Base-by-base conservation (phyloP, 1,139 yeast species). In the Kluyveromyces sp. region DNA sequence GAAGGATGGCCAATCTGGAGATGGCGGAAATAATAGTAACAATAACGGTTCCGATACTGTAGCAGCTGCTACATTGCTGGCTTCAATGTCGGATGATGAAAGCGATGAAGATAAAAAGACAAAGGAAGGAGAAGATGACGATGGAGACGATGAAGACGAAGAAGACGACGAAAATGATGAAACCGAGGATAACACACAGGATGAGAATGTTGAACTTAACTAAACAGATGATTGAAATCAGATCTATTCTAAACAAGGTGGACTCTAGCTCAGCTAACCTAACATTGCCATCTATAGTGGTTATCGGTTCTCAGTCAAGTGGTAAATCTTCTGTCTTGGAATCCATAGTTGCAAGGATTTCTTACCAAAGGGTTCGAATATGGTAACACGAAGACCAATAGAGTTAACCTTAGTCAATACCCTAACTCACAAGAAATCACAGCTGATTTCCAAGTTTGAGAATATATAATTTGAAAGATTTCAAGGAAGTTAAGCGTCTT, bases 241-340 rank as follows among this genome's bases (percentile, higher is more conserved):
- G 97, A 60, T 78, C 82, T 45, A 76, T 92, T 41, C 71, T 94
- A 46, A 78, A 85, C 49, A 80, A 78, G 50, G 79, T 94, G 25
- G 95, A 89, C 59, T 83, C 84, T 50, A 68, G 75, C 0, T 71
- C 83, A 4, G 90, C 88, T 37, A 78, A 87, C 8, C 71, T 92
- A 41, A 86, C 83, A 53, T 71, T 94, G 37, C 98, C 98, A 1
- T 85, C 96, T 0, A 94, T 94, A 56, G 98, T 94, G 21, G 98
- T 94, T 1, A 79, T 94, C 54, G 98, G 99, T 0, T 92, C 98
- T 1, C 98, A 94, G 68, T 86, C 96, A 7, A 87, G 96, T 44
- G 99, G 99, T 45, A 90, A 90, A 65, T 86, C 96, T 0, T 89
- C 97, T 0, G 97, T 90, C 1, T 73, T 90, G 49, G 97, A 90